Conservation (phyloP, 192 early-diverging fungal species). For the Spizellomyces sp. region DNA sequence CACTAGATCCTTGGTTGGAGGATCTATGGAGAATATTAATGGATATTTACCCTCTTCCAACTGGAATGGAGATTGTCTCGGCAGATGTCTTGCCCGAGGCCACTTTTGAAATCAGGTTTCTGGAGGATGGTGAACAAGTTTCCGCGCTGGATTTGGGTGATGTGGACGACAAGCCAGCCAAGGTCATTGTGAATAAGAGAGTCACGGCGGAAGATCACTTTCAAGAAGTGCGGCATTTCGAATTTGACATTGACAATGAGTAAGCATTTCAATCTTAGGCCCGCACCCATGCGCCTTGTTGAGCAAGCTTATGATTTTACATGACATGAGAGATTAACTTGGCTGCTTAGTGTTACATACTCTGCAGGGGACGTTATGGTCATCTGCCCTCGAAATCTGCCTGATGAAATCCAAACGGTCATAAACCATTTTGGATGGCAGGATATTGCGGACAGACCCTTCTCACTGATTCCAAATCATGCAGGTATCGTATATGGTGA, state of each 20-base stretch:
- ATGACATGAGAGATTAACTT: background rate
- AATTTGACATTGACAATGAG: slow-evolving; percentile 44
- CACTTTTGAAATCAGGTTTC: slow-evolving; percentile 52
- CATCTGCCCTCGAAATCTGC: slow-evolving; percentile 73
- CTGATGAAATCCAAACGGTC: slow-evolving; percentile 68
- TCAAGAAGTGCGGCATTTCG: slow-evolving; percentile 90
- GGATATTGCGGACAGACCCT: slow-evolving; percentile 60
- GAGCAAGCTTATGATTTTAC: background rate
- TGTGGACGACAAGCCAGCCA: background rate
- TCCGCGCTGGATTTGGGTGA: background rate
- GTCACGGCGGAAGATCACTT: slow-evolving; percentile 80
- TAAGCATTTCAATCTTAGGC: background rate
- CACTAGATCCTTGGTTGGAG: slow-evolving; percentile 85
- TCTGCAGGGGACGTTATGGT: slow-evolving; percentile 81
- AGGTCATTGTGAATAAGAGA: slow-evolving; percentile 55
- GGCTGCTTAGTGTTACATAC: slow-evolving; percentile 46
- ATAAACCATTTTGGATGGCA: slow-evolving; percentile 73
- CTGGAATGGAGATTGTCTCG: slow-evolving; percentile 54
- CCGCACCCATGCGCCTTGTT: background rate
- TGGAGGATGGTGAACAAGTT: slow-evolving; percentile 4
- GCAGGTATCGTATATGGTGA: slow-evolving; percentile 38
- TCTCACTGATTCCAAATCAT: slow-evolving; percentile 53
- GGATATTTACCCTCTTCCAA: slow-evolving; percentile 61
- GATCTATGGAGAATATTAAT: slow-evolving; percentile 73
- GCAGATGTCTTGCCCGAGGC: slow-evolving; percentile 43